phyloP scores from a whole-genome alignment of 2,329 filamentous ascomycete genomes.

The Fusarium siculi region DNA sequence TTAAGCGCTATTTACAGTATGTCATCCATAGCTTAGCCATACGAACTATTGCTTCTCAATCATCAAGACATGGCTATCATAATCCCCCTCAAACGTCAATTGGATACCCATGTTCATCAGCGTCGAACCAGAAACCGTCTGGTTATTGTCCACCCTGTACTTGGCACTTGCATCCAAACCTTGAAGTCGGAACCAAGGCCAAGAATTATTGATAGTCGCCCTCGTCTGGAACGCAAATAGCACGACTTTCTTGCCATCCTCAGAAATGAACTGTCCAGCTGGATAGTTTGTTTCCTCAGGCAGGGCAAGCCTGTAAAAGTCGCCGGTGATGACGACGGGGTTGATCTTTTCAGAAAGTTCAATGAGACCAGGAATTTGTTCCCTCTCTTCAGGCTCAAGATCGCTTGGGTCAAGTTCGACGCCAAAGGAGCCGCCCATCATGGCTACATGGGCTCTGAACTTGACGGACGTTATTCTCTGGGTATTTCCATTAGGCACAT shows the following conservation, averaged over 20 bases:
- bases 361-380: constrained; percentile 64
- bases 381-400: constrained; percentile 61
- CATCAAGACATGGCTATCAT: constrained; percentile 67
- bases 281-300: constrained; percentile 71
- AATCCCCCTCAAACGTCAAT: constrained; percentile 62
- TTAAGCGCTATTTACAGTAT: neutral
- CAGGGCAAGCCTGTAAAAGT: constrained; percentile 67
- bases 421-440: constrained; percentile 76
- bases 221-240: constrained; percentile 71
- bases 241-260: constrained; percentile 60
- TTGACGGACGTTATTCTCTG: constrained; percentile 64
- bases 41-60: constrained; percentile 54
- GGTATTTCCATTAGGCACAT: constrained; percentile 68
- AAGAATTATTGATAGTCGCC: constrained; percentile 60
- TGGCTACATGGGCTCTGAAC: constrained; percentile 73
- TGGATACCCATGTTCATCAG: constrained; percentile 72
- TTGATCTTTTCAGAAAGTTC: constrained; percentile 65
- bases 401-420: constrained; percentile 70
- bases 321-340: constrained; percentile 67
- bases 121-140: constrained; percentile 65
- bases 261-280: constrained; percentile 67
- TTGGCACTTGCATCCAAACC: constrained; percentile 64
- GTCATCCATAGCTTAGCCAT: rapidly evolving
- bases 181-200: constrained; percentile 64
- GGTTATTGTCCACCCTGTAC: constrained; percentile 64